These are phyloP conservation scores for Pinus albicaulis DNA, from an alignment of 75 land plant species.

Conservation along the genomic window DNA sequence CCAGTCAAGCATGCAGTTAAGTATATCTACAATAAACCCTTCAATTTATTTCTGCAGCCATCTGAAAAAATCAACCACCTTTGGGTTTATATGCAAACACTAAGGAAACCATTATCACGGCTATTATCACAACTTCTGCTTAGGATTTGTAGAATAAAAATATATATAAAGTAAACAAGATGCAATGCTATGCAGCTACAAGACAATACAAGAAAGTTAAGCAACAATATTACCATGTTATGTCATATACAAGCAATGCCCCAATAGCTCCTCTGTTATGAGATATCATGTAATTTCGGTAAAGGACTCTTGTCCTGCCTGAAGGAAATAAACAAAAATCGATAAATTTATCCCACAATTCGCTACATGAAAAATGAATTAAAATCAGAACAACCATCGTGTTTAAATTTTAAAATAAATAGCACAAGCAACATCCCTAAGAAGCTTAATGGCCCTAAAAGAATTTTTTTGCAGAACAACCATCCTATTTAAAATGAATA, in stretches of 20 bases:
- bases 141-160: no score
- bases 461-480: no score
- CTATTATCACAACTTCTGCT: no score
- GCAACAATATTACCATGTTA: constrained; percentile 47
- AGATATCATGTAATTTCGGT: constrained; percentile 65
- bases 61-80: no score
- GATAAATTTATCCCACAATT: not conserved
- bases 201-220: not conserved
- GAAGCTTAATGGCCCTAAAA: no score
- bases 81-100: no score
- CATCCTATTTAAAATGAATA: not conserved
- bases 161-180: not conserved
- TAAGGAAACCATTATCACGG: no score
- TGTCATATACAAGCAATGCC: constrained; percentile 72
- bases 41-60: no score
- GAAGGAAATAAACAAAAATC: constrained; percentile 4
- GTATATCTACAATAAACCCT: no score
- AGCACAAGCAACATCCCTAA: no score
- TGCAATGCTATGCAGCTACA: not conserved
- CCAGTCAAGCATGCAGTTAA: no score
- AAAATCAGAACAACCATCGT: not conserved
- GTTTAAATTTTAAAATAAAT: no score
- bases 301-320: constrained; percentile 87
- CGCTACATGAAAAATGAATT: not conserved
- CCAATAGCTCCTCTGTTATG: constrained; percentile 82